Conservation (phyloP, 1,139 yeast species). For the Yamadazyma atlantica region DNA sequence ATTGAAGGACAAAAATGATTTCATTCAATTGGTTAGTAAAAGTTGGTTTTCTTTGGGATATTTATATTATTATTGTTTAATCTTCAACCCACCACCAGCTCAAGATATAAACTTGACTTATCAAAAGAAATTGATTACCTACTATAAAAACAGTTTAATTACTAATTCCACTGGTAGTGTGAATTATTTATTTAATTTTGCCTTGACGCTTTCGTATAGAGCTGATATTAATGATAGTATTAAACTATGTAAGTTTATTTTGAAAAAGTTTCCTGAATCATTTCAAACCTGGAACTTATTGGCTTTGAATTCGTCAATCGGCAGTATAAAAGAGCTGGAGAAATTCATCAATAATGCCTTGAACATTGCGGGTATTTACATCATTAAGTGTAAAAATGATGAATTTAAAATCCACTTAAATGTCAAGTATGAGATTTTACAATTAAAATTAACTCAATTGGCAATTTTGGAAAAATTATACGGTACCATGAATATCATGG, state of each 20-base stretch:
- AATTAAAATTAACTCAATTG: slow-evolving; percentile 73
- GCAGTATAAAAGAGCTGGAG: slow-evolving; percentile 31
- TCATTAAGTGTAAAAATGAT: slow-evolving; percentile 29
- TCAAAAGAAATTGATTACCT: slow-evolving; percentile 19
- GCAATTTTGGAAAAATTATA: slow-evolving; percentile 65
- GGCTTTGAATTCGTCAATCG: slow-evolving; percentile 22
- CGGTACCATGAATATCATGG: slow-evolving; percentile 63
- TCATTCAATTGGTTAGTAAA: slow-evolving; percentile 32
- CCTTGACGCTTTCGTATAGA: slow-evolving; percentile 34
- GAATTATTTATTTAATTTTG: slow-evolving; percentile 35
- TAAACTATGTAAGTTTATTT: slow-evolving; percentile 42
- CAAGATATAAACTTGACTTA: slow-evolving; percentile 18
- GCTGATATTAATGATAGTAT: slow-evolving; percentile 28
- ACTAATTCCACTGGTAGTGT: slow-evolving; percentile 41
- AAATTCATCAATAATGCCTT: slow-evolving; percentile 43
- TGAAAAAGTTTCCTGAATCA: slow-evolving; percentile 44
- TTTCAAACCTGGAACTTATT: slow-evolving; percentile 49
- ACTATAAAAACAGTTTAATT: slow-evolving; percentile 38
- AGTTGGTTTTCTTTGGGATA: slow-evolving; percentile 44
- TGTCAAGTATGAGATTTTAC: slow-evolving; percentile 58
- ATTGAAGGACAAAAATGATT: slow-evolving; percentile 28
- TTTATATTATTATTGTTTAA: slow-evolving; percentile 30
- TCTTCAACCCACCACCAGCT: slow-evolving; percentile 26
- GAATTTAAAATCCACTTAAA: slow-evolving; percentile 29
- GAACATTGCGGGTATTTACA: slow-evolving; percentile 43